Evolutionary conservation across 345 rosid species (phyloP).

Genomic region (Hibiscus syriacus): DNA sequence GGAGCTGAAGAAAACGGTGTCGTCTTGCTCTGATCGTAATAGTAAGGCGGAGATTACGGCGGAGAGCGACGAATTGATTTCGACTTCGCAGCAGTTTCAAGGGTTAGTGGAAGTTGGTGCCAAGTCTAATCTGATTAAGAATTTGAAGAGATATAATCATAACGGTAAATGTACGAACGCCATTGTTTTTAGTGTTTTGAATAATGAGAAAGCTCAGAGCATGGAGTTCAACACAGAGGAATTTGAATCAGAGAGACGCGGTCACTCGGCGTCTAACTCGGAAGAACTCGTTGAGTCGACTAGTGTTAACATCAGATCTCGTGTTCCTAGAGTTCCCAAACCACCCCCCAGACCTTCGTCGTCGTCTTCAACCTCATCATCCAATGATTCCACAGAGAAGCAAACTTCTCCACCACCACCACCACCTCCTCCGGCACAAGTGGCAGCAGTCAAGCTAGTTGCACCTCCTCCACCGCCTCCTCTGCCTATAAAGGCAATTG

Average conservation of each 20-base stretch:
- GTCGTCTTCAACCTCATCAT: slow-evolving; percentile 8
- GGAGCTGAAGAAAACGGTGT: slow-evolving; percentile 31
- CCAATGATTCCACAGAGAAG: slow-evolving; percentile 23
- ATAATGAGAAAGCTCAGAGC: slow-evolving; percentile 22
- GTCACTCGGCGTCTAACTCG: slow-evolving; percentile 51
- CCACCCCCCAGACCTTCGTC: slow-evolving; percentile 80
- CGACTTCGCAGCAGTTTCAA: slow-evolving; percentile 68
- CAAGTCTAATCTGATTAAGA: slow-evolving; percentile 44
- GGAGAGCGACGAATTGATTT: too few relatives aligned
- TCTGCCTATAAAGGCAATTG: slow-evolving; percentile 9
- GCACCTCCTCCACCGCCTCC: slow-evolving; percentile 35
- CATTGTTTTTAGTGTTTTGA: slow-evolving; percentile 5
- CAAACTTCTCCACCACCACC: slow-evolving; percentile 27
- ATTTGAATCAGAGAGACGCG: slow-evolving; percentile 32
- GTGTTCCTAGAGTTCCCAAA: slow-evolving; percentile 78
- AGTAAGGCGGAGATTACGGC: neutral
- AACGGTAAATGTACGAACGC: slow-evolving; percentile 8
- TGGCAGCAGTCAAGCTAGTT: slow-evolving; percentile 9
- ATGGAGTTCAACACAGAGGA: slow-evolving; percentile 42
- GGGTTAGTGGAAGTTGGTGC: slow-evolving; percentile 52
- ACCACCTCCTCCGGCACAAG: slow-evolving; percentile 19
- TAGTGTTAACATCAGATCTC: slow-evolving; percentile 53
- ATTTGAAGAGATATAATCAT: slow-evolving; percentile 33
- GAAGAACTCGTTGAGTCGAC: slow-evolving; percentile 64
- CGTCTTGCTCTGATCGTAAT: slow-evolving; percentile 12